Conservation (phyloP, 1,284 basidiomycete genomes). For the Moesziomyces sp. region DNA sequence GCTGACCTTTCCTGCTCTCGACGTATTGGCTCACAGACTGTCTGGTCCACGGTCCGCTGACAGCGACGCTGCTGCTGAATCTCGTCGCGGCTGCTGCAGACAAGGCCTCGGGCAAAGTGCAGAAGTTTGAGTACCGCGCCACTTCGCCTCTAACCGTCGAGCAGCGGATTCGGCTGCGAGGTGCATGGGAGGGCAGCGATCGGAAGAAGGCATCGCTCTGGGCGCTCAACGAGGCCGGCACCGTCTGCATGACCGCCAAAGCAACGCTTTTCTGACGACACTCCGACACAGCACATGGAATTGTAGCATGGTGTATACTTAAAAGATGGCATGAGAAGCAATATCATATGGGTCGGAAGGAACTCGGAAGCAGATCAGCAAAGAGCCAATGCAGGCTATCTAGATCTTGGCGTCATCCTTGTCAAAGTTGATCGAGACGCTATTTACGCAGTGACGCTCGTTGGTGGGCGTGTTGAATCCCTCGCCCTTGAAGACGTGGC, state of each 20-base stretch:
- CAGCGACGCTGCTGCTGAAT: slow-evolving; percentile 47
- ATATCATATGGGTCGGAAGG: too few species aligned
- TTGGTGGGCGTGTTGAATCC: slow-evolving; percentile 75
- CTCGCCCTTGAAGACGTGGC: slow-evolving; percentile 92
- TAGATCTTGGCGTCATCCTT: slow-evolving; percentile 70
- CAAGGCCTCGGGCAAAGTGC: slow-evolving; percentile 8
- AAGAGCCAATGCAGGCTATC: not conserved
- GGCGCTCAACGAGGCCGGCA: slow-evolving; percentile 38
- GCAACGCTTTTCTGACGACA: slow-evolving; percentile 15
- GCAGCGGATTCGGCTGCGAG: slow-evolving; percentile 30
- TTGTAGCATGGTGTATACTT: too few species aligned
- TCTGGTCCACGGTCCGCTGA: slow-evolving; percentile 59
- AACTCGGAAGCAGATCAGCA: too few species aligned
- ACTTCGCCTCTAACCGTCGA: slow-evolving; percentile 46
- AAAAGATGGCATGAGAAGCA: too few species aligned
- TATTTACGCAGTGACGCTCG: slow-evolving; percentile 79
- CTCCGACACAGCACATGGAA: not conserved
- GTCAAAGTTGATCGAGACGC: slow-evolving; percentile 82
- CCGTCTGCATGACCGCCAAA: slow-evolving; percentile 42
- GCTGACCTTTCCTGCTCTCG: not conserved
- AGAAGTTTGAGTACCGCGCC: slow-evolving; percentile 48
- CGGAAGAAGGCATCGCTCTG: slow-evolving; percentile 25
- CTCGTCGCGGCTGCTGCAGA: slow-evolving; percentile 12
- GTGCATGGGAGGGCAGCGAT: slow-evolving; percentile 23
- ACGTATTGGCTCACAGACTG: slow-evolving; percentile 12